Conservation (phyloP, 768 basidiomycete species). For the Trametes meyenii region DNA sequence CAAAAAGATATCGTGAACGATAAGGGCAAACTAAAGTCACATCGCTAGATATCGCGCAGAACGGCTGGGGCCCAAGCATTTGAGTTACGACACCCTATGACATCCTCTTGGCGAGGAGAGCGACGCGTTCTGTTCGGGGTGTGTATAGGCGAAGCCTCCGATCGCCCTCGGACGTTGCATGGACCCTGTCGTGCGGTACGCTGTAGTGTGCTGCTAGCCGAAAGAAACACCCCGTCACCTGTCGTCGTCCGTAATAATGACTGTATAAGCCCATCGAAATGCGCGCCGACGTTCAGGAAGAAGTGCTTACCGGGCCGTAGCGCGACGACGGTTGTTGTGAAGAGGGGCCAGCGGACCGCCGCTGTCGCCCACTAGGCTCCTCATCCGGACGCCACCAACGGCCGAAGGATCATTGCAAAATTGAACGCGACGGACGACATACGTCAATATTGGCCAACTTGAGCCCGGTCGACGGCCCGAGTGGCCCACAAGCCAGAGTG, state of each 20-base stretch:
- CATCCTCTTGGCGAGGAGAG: too few relatives aligned
- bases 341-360: too few relatives aligned
- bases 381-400: constrained; percentile 1
- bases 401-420: constrained; percentile 1
- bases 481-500: not conserved
- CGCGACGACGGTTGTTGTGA: not conserved
- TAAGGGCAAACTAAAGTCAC: too few relatives aligned
- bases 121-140: not conserved
- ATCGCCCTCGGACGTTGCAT: constrained; percentile 5
- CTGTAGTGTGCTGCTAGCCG: too few relatives aligned
- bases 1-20: too few relatives aligned
- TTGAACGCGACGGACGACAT: not conserved
- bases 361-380: not conserved
- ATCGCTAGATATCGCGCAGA: too few relatives aligned
- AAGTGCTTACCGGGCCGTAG: not conserved
- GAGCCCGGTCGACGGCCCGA: constrained; percentile 1
- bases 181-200: not conserved
- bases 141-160: constrained; percentile 6
- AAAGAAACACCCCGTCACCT: too few relatives aligned
- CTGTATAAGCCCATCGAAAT: not conserved
- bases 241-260: not conserved
- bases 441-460: not conserved
- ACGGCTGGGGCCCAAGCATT: not conserved
- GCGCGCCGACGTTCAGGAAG: not conserved
- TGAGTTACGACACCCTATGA: not conserved